phyloP scores from a whole-genome alignment of 1,284 basidiomycete species.

The Apiotrichum mycotoxinovorans region DNA sequence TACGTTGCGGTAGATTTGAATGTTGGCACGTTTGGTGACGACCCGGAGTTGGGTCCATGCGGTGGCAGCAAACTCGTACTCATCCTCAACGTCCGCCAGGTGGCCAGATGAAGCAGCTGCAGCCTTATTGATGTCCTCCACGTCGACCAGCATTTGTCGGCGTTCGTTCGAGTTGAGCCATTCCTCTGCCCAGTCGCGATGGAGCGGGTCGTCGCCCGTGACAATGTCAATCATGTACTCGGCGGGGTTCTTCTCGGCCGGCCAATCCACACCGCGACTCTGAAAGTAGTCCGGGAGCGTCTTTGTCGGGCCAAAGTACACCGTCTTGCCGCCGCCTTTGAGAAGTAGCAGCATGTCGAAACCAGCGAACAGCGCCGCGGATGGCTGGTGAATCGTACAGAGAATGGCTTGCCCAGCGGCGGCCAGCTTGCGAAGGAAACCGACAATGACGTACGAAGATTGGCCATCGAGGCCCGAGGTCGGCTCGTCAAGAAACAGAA shows the following conservation, averaged over 20 bases:
- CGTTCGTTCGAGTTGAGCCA: slow-evolving; percentile 57
- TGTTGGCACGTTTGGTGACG: slow-evolving; percentile 36
- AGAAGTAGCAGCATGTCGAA: slow-evolving; percentile 67
- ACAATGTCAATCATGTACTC: slow-evolving; percentile 48
- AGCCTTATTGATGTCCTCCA: slow-evolving; percentile 42
- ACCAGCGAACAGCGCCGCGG: slow-evolving; percentile 60
- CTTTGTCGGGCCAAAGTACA: slow-evolving; percentile 56
- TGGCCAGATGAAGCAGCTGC: slow-evolving; percentile 15
- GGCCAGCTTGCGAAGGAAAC: slow-evolving; percentile 56
- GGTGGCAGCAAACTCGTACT: slow-evolving; percentile 39
- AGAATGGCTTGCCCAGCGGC: slow-evolving; percentile 52
- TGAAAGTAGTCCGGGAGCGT: slow-evolving; percentile 55
- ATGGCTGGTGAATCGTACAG: slow-evolving; percentile 57
- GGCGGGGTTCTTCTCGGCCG: slow-evolving; percentile 53
- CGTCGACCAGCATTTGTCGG: slow-evolving; percentile 42
- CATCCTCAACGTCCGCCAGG: slow-evolving; percentile 22
- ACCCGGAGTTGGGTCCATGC: slow-evolving; percentile 33
- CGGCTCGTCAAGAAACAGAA: slow-evolving; percentile 52
- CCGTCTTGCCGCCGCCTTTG: slow-evolving; percentile 51
- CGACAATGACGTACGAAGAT: slow-evolving; percentile 58
- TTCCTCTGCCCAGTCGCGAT: slow-evolving; percentile 65
- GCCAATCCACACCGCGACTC: slow-evolving; percentile 34
- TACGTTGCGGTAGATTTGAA: slow-evolving; percentile 41
- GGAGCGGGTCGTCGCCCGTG: slow-evolving; percentile 32
- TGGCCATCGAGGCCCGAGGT: slow-evolving; percentile 58